phyloP scores from a whole-genome alignment of 345 rosid species.

The Citropsis articulata region DNA sequence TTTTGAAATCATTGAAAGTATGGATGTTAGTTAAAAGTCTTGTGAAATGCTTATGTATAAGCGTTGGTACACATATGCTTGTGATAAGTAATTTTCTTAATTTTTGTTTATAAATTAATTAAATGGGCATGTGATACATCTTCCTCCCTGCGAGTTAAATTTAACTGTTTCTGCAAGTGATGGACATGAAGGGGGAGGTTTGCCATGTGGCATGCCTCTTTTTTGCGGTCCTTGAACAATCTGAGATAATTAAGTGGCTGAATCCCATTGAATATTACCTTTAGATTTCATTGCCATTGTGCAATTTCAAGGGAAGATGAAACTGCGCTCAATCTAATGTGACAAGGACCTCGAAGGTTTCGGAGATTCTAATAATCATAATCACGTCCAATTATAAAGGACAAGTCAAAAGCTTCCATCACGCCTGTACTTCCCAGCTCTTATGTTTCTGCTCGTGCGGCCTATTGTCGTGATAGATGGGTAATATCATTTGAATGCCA shows the following conservation, averaged over 20 bases:
- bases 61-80: not conserved
- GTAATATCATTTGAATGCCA: not conserved
- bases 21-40: conserved; percentile 50
- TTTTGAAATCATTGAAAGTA: conserved; percentile 65
- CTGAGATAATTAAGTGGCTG: not conserved
- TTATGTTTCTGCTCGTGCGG: too few relatives aligned
- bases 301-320: not conserved
- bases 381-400: not conserved
- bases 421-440: not conserved
- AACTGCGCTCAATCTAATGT: too few relatives aligned
- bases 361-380: too few relatives aligned
- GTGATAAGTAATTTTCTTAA: not conserved
- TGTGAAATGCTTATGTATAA: not conserved
- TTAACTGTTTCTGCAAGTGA: not conserved
- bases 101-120: too few relatives aligned
- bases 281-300: not conserved
- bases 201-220: not conserved
- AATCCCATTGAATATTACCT: not conserved
- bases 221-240: not conserved
- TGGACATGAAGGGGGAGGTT: not conserved
- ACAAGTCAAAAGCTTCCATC: not conserved
- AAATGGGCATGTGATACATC: not conserved
- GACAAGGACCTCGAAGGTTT: too few relatives aligned
- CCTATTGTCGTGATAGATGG: not conserved
- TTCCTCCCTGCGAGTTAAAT: not conserved